A percentile compares a stretch with the other conserved stretches of the same genome.
phyloP scores from a whole-genome alignment of 495 filamentous ascomycete genomes.

The Echria macrotheca region DNA sequence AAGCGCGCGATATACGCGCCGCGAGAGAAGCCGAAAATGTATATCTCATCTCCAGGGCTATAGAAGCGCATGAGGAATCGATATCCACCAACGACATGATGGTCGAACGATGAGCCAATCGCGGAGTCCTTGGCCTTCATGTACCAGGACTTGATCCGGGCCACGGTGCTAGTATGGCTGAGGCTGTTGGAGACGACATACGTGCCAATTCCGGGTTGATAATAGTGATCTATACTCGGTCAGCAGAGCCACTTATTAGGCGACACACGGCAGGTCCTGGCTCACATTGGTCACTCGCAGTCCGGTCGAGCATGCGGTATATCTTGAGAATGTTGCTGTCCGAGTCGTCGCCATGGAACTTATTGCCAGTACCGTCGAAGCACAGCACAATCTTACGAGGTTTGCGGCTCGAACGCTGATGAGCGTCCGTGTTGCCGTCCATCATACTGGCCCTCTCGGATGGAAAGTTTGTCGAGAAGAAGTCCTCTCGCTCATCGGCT shows the following conservation, averaged over 20 bases:
- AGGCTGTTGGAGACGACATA: conserved; percentile 68
- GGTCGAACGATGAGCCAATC: conserved; percentile 74
- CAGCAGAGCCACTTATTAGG: background rate
- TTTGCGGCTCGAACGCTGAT: conserved; percentile 6
- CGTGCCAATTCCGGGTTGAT: conserved; percentile 79
- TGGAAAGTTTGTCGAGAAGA: conserved; percentile 22
- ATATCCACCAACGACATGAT: conserved; percentile 80
- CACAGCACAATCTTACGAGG: conserved; percentile 63
- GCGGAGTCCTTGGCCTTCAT: conserved; percentile 81
- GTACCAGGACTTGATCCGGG: conserved; percentile 68
- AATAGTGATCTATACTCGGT: conserved; percentile 53
- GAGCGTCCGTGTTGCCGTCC: conserved; percentile 3
- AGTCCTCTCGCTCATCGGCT: conserved; percentile 11
- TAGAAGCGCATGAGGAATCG: conserved; percentile 89
- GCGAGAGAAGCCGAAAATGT: conserved; percentile 79
- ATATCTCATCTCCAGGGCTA: conserved; percentile 70
- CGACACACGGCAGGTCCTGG: background rate
- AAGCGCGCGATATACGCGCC: conserved; percentile 86
- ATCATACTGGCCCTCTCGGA: conserved; percentile 20
- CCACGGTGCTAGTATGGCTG: conserved; percentile 57
- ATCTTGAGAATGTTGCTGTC: conserved; percentile 92
- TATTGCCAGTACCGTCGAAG: conserved; percentile 88
- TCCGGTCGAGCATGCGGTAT: conserved; percentile 59
- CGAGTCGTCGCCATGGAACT: conserved; percentile 71
- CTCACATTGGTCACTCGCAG: conserved; percentile 46